Base-by-base conservation (phyloP, 2,329 filamentous ascomycete genomes). In the Diaporthe vaccinii region DNA sequence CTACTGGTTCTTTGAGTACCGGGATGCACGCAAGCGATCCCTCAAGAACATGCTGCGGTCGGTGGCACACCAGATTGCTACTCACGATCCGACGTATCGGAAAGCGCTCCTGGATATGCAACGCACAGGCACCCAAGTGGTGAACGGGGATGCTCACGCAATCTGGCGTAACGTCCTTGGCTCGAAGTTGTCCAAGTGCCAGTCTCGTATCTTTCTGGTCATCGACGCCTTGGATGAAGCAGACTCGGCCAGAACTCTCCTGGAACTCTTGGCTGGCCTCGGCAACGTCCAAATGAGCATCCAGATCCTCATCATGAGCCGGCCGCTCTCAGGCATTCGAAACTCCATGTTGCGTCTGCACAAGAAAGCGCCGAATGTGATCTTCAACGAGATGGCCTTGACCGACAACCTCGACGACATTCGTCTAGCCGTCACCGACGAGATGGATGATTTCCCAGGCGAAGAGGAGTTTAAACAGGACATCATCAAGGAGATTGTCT, bases 391-490 rank as follows among this genome's bases (percentile, higher is more conserved):
- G 9, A 62, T 72, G 57, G 70, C 75, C 4, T 44, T 79, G 17
- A 61, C 72, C 1, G 62, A 78, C 51, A 79, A 76, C 15, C 34
- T 49, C 4, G 62, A 78, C 8, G 78, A 79, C 46, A 79, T 79
- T 22, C 62, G 72, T 2, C 58, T 75, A 7, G 59, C 76, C 12
- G 77, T 77, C 5, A 69, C 76, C 6, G 76, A 75, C 6, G 77
- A 79, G 58, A 77, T 78, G 25, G 74, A 77, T 2, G 76, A 76
- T 34, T 69, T 78, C 6, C 62, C 73, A 7, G 73, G 74, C 0
- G 69, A 72, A 10, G 76, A 78, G 17, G 67, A 74, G 14, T 78
- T 79, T 59, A 79, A 78, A 49, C 49, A 57, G 17, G 49, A 70
- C 25, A 62, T 62, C 14, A 67, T 74, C 58, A 31, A 75, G 4